A percentile compares a stretch with the other conserved stretches of the same genome.
phyloP scores from a whole-genome alignment of 257 asterid species.

The Petunia axillaris region DNA sequence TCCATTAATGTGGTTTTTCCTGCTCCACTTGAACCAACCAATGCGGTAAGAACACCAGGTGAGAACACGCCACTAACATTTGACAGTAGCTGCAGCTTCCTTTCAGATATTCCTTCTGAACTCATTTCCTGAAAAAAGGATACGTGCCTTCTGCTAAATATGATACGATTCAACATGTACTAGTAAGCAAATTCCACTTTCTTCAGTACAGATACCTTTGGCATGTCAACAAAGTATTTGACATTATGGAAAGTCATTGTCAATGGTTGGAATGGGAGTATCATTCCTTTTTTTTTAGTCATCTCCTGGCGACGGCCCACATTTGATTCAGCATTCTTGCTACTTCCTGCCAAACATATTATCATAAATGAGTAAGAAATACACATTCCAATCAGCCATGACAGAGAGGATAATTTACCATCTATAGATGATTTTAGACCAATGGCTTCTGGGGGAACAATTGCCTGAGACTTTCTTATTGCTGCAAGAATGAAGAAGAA shows the following conservation, averaged over 20 bases:
- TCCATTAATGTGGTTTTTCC: conserved; percentile 98
- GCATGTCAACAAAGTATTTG: conserved; percentile 91
- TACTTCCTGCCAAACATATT: conserved; percentile 47
- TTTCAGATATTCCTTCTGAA: conserved; percentile 69
- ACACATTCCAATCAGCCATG: conserved; percentile 3
- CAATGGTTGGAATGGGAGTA: conserved; percentile 88
- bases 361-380: not conserved
- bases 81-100: conserved; percentile 71
- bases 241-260: conserved; percentile 78
- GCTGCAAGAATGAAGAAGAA: conserved; percentile 51
- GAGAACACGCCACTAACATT: conserved; percentile 83
- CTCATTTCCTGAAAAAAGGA: conserved; percentile 65
- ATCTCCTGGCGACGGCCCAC: conserved; percentile 28
- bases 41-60: conserved; percentile 88
- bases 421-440: conserved; percentile 35
- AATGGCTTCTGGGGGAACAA: conserved; percentile 48
- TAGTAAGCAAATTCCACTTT: not conserved
- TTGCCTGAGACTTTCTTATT: conserved; percentile 57
- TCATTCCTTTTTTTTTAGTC: conserved; percentile 70
- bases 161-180: conserved; percentile 10
- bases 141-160: conserved; percentile 6
- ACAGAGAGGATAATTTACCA: conserved; percentile 40
- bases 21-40: conserved; percentile 94
- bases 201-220: conserved; percentile 56
- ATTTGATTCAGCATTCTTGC: conserved; percentile 27